Base-by-base conservation (phyloP, 2,329 filamentous ascomycete species). In the Cercospora sojina region DNA sequence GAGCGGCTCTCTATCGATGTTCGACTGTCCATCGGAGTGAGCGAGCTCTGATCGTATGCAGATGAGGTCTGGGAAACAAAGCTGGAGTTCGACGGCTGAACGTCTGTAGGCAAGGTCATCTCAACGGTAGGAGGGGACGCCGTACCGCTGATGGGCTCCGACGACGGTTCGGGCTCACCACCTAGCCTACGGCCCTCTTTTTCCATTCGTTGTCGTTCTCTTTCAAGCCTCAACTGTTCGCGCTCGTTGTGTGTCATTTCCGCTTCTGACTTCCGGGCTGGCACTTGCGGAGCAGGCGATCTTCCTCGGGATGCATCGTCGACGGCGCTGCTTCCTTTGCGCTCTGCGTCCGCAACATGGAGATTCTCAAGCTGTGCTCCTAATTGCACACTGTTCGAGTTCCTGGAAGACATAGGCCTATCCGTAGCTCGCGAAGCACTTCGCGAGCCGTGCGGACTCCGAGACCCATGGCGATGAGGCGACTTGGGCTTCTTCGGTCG, bases 401-500 rank as follows among this genome's bases (percentile, higher is more conserved):
- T 49, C 10, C 5, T 23, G 3, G 43, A 49, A 8, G 23, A 49
- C 16, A 49, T 31, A 9, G 51, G 60, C 18, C 51, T 31, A 27
- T 25, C 10, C 13, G 60, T 49, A 27, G n/a, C 5, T 6, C 35
- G 47, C 9, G 66, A 65, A 25, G 59, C 35, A 13, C 18, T 20
- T 25, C 63, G 66, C 23, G 68, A 66, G 20, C 60, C 57, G 49
- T 64, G 41, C 18, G 66, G 64, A 43, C 64, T 67, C 3, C 35
- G 57, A 43, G 69, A 71, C 6, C 29, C 20, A 16, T 68, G 64
- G 12, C 64, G 58, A 69, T 83, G 81, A 13, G 79, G 78, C 71
- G 90, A 75, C 66, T 80, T 80, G 5, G 78, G 76, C 69, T 79
- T 80, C 72, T 82, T 93, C 2, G 85, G 84, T 66, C 87, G 84